Base-by-base conservation (phyloP, 345 rosid species). In the Cochlearia excelsa region DNA sequence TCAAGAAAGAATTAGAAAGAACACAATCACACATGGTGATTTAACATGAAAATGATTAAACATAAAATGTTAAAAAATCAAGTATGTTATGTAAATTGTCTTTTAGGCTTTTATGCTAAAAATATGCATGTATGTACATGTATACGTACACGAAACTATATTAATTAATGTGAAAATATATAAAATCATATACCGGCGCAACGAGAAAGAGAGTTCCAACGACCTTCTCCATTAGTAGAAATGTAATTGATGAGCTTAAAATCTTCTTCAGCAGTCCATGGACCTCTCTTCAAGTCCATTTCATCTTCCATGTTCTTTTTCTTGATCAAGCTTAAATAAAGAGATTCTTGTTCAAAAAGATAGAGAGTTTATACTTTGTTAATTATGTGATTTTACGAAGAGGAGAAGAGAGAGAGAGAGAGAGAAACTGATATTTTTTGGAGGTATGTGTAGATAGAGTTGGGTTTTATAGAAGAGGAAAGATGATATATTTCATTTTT, bases 251-350 rank as follows among this genome's bases (percentile, higher is more conserved):
- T 74, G 75, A 92, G 95, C 58, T 84, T 84, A 48, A 80, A 70
- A 74, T 92, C 96, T 76, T 92, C 98, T 68, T 92, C 95, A 35
- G 83, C 79, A 0, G 88, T 84, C 98, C 98, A 92, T 1, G 98
- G 98, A 5, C 98, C 98, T 68, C 95, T 71, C 55, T 87, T 77
- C 4, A 92, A 70, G 48, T 81, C 84, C 77, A 60, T 39, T 46
- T 77, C 84, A 29, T 85, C 86, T 51, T 85, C 95, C 56, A 50
- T 77, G 50, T 58, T 50, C 61, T 61, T 60, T 50, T 73, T 75
- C 43, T 42, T 67, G 44, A 39, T 67, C 65, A 47, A 54, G 59
- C 11, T 65, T 57, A 39, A 67, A 61, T 55, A 41, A 33, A 44
- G 59, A 71, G 69, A 74, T 66, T 68, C 64, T 53, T 74, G 69